Base-by-base conservation (phyloP, 192 early-diverging fungal species). In the Coemansia sp. region DNA sequence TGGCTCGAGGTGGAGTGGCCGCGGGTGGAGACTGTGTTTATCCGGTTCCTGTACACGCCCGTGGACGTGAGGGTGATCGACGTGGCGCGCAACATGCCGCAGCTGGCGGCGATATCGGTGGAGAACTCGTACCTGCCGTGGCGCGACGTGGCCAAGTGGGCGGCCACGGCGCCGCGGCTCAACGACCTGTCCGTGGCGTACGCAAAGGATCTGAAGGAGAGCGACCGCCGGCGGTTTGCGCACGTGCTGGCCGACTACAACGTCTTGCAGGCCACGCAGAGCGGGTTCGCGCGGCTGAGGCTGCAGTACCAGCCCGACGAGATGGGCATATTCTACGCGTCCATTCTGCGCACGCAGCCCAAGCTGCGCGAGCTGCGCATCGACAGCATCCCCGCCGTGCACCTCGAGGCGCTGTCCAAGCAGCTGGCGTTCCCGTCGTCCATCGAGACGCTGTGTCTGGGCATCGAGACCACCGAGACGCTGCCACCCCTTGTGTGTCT, bases 271-370 rank as follows among this genome's bases (percentile, higher is more conserved):
- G 56, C 60, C 0, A 72, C 65, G 4, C 58, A 60, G 57, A 61
- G 74, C 42, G 76, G 76, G 7, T 73, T 79, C 30, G 8, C 47
- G 40, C 62, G 70, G 12, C 54, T 79, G 63, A 66, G 76, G 16
- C 58, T 79, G 76, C 76, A 79, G 56, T 79, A 69, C 55, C 76
- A 79, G 70, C 69, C 76, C 0, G 76, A 79, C 60, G 76, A 79
- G 53, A 71, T 79, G 62, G 76, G 76, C 6, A 71, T 79, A 24
- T 79, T 79, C 38, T 79, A 79, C 53, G 69, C 76, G 22, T 79
- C 76, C 22, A 58, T 79, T 14, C 33, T 79, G 47, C 76, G 76
- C 38, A 73, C 76, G 0, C 76, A 79, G 51, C 63, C 76, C 18
- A 52, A 48, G 33, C 63, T 79, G 46, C 63, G 58, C 21, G 76